Evolutionary conservation across 768 basidiomycete species (phyloP).

Genomic region (Trametes coccinea): DNA sequence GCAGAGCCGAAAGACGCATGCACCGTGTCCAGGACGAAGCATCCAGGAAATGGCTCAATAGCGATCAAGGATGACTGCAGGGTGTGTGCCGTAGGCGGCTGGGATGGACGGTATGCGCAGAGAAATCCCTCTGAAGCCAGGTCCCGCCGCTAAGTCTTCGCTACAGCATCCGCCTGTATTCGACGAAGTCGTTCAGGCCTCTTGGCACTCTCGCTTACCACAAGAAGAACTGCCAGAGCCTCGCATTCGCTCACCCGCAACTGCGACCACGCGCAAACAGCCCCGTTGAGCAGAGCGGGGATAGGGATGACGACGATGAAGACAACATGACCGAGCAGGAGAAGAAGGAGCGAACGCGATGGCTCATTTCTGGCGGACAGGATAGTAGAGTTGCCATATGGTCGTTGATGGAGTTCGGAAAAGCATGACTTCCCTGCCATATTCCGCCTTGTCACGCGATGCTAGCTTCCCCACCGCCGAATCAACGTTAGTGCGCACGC

Average conservation of each 20-base stretch:
- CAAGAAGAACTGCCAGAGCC: conserved; percentile 70
- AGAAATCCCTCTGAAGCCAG: too few species aligned
- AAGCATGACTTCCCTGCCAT: not conserved
- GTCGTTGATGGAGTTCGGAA: conserved; percentile 29
- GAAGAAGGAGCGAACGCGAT: conserved; percentile 25
- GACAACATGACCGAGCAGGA: conserved; percentile 29
- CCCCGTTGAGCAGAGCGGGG: not conserved
- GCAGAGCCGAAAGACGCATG: conserved; percentile 26
- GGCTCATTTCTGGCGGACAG: conserved; percentile 30
- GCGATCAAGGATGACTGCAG: conserved; percentile 72
- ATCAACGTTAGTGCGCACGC: not conserved
- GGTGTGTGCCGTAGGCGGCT: conserved; percentile 87
- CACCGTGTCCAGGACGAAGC: conserved; percentile 58
- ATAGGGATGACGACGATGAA: conserved; percentile 22
- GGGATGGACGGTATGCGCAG: conserved; percentile 98
- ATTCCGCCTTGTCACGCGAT: not conserved
- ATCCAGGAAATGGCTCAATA: conserved; percentile 79
- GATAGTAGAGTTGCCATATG: conserved; percentile 32
- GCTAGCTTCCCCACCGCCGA: too few species aligned
- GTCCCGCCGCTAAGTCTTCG: too few species aligned
- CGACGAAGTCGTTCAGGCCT: conserved; percentile 74
- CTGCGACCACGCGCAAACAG: not conserved
- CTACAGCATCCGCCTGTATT: conserved; percentile 83
- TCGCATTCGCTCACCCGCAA: conserved; percentile 59
- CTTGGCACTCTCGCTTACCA: conserved; percentile 87